phyloP scores from a whole-genome alignment of 768 basidiomycete species.

The Pleurotus sapidus region DNA sequence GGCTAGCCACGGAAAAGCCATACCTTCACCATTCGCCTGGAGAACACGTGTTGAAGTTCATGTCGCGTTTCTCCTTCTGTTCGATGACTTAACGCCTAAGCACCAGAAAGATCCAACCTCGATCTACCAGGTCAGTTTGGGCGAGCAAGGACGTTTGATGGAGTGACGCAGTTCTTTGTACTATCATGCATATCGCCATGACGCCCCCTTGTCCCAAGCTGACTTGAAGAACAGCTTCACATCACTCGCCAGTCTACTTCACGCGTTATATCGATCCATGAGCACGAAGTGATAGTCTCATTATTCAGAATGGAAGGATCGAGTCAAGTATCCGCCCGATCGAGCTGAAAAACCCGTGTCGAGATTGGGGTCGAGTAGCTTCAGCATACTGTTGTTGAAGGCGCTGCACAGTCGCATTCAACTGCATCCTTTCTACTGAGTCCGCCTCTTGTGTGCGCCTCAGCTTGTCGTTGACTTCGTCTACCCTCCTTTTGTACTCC shows the following conservation, averaged over 20 bases:
- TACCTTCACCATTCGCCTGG: not conserved
- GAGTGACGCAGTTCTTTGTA: conserved; percentile 30
- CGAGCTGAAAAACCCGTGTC: too few relatives aligned
- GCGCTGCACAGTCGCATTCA: too few relatives aligned
- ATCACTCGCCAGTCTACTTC: conserved; percentile 37
- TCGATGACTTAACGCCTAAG: conserved; percentile 8
- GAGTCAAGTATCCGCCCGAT: not conserved
- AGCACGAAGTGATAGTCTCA: too few relatives aligned
- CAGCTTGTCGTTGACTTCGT: too few relatives aligned
- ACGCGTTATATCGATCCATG: too few relatives aligned
- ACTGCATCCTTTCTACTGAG: too few relatives aligned
- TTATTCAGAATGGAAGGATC: too few relatives aligned
- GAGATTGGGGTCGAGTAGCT: too few relatives aligned
- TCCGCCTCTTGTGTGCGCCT: too few relatives aligned
- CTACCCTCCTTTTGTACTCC: too few relatives aligned
- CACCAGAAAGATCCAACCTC: conserved; percentile 23
- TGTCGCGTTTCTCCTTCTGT: not conserved
- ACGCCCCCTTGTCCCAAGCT: conserved; percentile 47
- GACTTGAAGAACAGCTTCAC: conserved; percentile 47
- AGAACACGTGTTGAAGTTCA: not conserved
- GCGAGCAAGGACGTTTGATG: conserved; percentile 12
- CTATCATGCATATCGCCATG: conserved; percentile 33
- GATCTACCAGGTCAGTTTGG: conserved; percentile 18
- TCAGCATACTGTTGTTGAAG: too few relatives aligned
- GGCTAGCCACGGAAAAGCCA: not conserved